phyloP scores from a whole-genome alignment of 208 protist genomes.

The Tritrichomonas musculus region DNA sequence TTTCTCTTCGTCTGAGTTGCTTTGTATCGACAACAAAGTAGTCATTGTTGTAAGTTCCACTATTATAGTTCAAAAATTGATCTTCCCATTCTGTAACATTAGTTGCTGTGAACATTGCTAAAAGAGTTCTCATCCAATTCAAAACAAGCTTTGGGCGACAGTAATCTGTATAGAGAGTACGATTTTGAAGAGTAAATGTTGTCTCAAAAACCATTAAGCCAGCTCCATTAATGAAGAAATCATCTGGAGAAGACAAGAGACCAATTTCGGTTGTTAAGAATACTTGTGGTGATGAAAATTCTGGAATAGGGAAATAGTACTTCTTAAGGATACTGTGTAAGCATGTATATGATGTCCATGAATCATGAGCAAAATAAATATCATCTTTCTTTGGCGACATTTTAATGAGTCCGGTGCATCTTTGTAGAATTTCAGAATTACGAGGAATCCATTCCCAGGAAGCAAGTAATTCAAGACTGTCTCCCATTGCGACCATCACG shows the following conservation, averaged over 20 bases:
- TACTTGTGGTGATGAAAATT: neutral
- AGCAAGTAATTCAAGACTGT: neutral
- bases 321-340: neutral
- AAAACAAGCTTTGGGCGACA: neutral
- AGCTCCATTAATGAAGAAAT: slow-evolving; percentile 69
- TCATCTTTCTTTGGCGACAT: neutral
- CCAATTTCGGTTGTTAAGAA: slow-evolving; percentile 39
- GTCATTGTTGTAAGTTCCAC: slow-evolving; percentile 33
- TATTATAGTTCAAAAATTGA: neutral
- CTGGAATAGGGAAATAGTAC: neutral
- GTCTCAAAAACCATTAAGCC: slow-evolving; percentile 65
- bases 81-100: neutral
- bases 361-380: neutral
- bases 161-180: slow-evolving; percentile 44
- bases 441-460: no score
- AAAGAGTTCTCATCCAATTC: neutral
- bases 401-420: neutral
- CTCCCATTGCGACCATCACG: neutral
- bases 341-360: neutral
- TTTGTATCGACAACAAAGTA: slow-evolving; percentile 6
- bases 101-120: neutral
- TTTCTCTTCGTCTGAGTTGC: neutral
- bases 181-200: slow-evolving; percentile 54
- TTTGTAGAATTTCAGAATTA: neutral
- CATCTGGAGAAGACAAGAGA: slow-evolving; percentile 64